phyloP scores from a whole-genome alignment of 2,329 filamentous ascomycete species.

The Venturia pyrina region DNA sequence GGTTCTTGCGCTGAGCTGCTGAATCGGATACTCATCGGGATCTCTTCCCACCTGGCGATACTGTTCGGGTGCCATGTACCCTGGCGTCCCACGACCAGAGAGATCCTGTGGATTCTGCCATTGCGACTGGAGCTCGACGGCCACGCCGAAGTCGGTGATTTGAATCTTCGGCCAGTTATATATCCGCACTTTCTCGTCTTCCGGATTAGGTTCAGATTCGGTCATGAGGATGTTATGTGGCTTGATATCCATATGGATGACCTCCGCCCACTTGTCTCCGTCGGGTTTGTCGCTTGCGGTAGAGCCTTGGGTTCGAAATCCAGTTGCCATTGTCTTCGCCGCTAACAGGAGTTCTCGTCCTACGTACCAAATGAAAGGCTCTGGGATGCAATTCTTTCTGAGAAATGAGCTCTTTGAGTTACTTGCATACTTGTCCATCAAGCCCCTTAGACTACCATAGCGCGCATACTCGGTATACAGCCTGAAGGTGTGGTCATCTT shows the following conservation, averaged over 20 bases:
- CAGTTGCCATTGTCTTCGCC: not conserved
- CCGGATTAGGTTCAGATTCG: not conserved
- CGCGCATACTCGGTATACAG: not conserved
- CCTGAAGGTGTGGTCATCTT: not conserved
- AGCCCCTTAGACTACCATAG: not conserved
- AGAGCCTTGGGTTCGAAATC: not conserved
- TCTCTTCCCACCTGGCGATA: not conserved
- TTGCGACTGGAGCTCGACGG: not conserved
- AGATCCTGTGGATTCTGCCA: not conserved
- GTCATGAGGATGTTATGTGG: not conserved
- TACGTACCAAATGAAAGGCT: conserved; percentile 6
- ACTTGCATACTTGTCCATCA: not conserved
- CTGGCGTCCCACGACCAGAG: not conserved
- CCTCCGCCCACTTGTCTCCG: not conserved
- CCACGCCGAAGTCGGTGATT: not conserved
- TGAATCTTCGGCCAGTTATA: not conserved
- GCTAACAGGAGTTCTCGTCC: not conserved
- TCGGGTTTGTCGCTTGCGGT: not conserved
- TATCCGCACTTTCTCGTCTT: not conserved
- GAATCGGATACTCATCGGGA: not conserved
- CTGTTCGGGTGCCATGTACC: not conserved
- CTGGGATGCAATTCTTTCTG: not conserved
- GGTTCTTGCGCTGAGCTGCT: not conserved
- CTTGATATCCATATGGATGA: conserved; percentile 1
- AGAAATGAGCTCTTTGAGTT: not conserved